Evolutionary conservation across 345 rosid species (phyloP).

Genomic region (Eucalyptus erythrocorys): DNA sequence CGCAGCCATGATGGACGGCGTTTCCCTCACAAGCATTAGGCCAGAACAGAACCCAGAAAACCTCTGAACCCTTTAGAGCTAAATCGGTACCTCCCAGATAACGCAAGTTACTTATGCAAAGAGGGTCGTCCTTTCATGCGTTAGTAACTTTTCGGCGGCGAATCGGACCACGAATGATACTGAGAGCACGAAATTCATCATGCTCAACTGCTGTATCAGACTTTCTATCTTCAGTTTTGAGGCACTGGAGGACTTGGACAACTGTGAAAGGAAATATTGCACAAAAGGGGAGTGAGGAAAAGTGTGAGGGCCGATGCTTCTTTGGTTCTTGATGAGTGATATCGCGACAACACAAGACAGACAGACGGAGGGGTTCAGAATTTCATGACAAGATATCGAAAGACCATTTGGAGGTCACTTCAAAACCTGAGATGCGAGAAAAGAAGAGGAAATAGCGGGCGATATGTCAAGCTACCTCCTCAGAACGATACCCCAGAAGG

Average conservation of each 20-base stretch:
- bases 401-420: neutral
- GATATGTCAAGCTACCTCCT: neutral
- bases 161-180: constrained; percentile 39
- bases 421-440: neutral
- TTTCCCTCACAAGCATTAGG: neutral
- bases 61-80: neutral
- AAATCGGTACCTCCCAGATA: neutral
- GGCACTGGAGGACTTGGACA: neutral
- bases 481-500: neutral
- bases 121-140: neutral
- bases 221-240: neutral
- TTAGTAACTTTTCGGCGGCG: neutral
- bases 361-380: neutral
- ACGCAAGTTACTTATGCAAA: neutral
- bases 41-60: neutral
- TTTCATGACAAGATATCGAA: neutral
- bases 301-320: neutral
- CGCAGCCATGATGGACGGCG: neutral
- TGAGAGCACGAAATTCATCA: constrained; percentile 19
- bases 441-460: neutral
- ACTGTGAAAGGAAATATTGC: neutral
- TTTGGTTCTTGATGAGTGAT: neutral
- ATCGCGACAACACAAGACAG: neutral
- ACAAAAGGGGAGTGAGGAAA: neutral
- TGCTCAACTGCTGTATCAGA: neutral